A percentile compares a stretch with the other conserved stretches of the same genome.
Conservation (phyloP, 495 filamentous ascomycete species). For the Staphylotrichum longicolle region DNA sequence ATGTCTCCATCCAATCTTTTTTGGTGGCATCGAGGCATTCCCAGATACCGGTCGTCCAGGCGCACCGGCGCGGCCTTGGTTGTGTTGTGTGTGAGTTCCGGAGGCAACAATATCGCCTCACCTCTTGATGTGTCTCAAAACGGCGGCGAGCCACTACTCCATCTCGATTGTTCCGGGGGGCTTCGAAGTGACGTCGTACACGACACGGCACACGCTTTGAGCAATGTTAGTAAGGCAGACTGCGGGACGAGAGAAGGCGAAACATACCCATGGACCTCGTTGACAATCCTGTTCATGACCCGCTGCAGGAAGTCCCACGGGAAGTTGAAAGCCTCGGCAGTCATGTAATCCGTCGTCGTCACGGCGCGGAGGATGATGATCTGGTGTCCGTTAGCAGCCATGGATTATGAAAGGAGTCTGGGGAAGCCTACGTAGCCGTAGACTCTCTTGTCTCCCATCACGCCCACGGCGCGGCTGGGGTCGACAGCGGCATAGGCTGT, state of each 20-base stretch:
- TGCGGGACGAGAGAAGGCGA: conserved; percentile 28
- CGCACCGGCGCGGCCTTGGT: not conserved
- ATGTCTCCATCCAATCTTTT: not conserved
- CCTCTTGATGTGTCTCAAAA: not conserved
- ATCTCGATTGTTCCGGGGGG: conserved; percentile 56
- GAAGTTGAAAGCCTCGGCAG: conserved; percentile 64
- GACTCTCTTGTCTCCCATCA: conserved; percentile 53
- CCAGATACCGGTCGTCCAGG: not conserved
- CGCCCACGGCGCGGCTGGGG: conserved; percentile 66
- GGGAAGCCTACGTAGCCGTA: conserved; percentile 37
- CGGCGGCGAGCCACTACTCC: conserved; percentile 13
- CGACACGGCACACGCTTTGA: conserved; percentile 37
- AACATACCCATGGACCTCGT: conserved; percentile 71
- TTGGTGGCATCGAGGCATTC: not conserved
- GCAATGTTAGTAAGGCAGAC: conserved; percentile 1
- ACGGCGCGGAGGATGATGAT: conserved; percentile 63
- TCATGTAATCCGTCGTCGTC: conserved; percentile 76
- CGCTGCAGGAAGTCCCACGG: conserved; percentile 63
- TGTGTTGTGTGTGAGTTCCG: not conserved
- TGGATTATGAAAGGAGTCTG: not conserved
- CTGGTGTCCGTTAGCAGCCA: not conserved
- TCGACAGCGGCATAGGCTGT: conserved; percentile 75
- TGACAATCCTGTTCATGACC: conserved; percentile 72
- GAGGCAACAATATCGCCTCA: no score
- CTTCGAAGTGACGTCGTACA: conserved; percentile 68